Percentiles rank a stretch among this genome's conserved stretches.
phyloP scores from a whole-genome alignment of 2,329 filamentous ascomycete species.

The Phaeosphaeriaceae sp. region DNA sequence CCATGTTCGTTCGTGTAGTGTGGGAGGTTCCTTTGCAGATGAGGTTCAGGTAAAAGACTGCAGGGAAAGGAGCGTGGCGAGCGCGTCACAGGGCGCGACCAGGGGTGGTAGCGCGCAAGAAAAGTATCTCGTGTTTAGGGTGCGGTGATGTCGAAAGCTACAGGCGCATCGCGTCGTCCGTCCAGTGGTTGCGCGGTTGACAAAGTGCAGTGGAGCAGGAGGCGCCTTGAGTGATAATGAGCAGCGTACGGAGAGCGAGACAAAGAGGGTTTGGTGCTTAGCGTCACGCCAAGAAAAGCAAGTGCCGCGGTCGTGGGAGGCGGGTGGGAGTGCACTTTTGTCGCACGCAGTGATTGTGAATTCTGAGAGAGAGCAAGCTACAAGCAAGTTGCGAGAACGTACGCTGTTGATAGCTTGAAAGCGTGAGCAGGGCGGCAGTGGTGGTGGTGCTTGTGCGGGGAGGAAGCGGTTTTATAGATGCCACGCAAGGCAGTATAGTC shows the following conservation, averaged over 20 bases:
- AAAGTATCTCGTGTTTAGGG: neutral
- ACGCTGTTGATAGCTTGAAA: neutral
- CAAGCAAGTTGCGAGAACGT: neutral
- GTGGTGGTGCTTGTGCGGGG: slow-evolving; percentile 8
- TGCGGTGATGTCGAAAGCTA: slow-evolving; percentile 4
- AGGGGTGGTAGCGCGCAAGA: slow-evolving; percentile 2
- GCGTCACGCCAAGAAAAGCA: slow-evolving; percentile 13
- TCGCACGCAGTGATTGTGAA: neutral
- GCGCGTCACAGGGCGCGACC: slow-evolving; percentile 26
- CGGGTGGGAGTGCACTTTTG: slow-evolving; percentile 1
- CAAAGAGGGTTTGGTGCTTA: slow-evolving; percentile 16
- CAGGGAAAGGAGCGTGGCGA: neutral
- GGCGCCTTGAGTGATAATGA: neutral
- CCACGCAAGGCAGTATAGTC: neutral
- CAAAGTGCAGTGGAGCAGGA: neutral
- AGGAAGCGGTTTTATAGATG: slow-evolving; percentile 10
- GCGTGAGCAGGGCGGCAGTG: neutral
- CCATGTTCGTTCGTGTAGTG: slow-evolving; percentile 20
- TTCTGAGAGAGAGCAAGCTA: neutral
- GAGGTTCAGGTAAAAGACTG: neutral
- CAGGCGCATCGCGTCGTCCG: slow-evolving; percentile 12
- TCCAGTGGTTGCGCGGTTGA: neutral
- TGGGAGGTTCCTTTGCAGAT: neutral
- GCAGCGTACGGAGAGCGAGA: slow-evolving; percentile 11
- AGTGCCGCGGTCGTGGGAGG: neutral